Base-by-base conservation (phyloP, 148 eudicot genomes). In the Arbutus unedo region DNA sequence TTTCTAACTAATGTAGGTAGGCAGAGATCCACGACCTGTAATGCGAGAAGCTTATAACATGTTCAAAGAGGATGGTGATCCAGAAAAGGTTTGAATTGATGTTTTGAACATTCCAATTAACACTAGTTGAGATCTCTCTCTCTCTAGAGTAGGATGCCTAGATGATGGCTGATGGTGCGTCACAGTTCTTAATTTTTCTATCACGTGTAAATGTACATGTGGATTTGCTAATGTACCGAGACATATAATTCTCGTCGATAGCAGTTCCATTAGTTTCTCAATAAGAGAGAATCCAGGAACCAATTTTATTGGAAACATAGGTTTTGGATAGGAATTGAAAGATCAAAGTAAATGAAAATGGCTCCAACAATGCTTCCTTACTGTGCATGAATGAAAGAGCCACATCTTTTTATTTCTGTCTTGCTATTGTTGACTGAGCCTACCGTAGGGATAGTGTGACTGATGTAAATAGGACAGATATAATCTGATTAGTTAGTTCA, bases 51-150 rank as follows among this genome's bases (percentile, higher is more conserved):
- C 89, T 43, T 94, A 96, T 84, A 76, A 74, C 80, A 82, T 96
- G 94, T 94, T 93, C 84, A 96, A 91, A 91, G 94, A 94, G 83
- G 97, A 98, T 8, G 98, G 95, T 77, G 93, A 93, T 87, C 97
- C 98, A 31, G 93, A 91, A 79, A 90, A 94, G 98, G 99, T 94
- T 43, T n/a, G 54, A 19, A 53, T 55, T 51, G 76, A 45, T 56
- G 78, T 45, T 57, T 48, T 68, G 50, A 67, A 51, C 47, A 18
- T 41, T 82, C 14, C 53, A 51, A 78, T 50, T 56, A 41, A 16
- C 47, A 74, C 23, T 57, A 41, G 43, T 45, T 81, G 38, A 55
- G 44, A 38, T 23, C 78, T 73, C 76, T 73, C 76, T 73, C 76
- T 8, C 75, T 41, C 13, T 19, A 5, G 1, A 6, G 4, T 45